These are phyloP conservation scores for Naganishia albida DNA, from an alignment of 1,284 basidiomycete genomes.

Conservation along the genomic window DNA sequence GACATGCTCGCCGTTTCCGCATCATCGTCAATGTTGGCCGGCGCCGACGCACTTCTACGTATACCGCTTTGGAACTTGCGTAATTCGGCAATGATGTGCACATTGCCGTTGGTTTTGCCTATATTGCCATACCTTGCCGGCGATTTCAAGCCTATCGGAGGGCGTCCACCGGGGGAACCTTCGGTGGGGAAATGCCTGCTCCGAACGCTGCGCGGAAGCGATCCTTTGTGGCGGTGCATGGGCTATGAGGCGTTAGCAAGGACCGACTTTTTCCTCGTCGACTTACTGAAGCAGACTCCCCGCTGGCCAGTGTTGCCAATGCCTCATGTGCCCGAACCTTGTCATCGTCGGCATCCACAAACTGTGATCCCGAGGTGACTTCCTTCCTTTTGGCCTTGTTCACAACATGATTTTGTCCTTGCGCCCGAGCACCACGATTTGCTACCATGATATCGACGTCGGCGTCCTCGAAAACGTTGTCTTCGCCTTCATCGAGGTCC, in stretches of 20 bases:
- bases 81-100: slow-evolving; percentile 30
- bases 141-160: slow-evolving; percentile 50
- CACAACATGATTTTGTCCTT: slow-evolving; percentile 9
- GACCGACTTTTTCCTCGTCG: neutral
- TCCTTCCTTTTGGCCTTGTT: slow-evolving; percentile 16
- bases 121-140: slow-evolving; percentile 32
- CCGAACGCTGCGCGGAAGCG: slow-evolving; percentile 40
- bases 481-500: slow-evolving; percentile 45
- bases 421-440: slow-evolving; percentile 18
- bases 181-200: slow-evolving; percentile 36
- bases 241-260: slow-evolving; percentile 24
- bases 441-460: slow-evolving; percentile 23
- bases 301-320: slow-evolving; percentile 71
- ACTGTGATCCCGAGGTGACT: slow-evolving; percentile 66
- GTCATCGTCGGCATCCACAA: slow-evolving; percentile 88
- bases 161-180: slow-evolving; percentile 31
- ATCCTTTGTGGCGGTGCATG: slow-evolving; percentile 23
- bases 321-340: slow-evolving; percentile 70
- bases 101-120: slow-evolving; percentile 21
- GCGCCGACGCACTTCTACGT: slow-evolving; percentile 44
- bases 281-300: slow-evolving; percentile 59
- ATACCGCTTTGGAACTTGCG: slow-evolving; percentile 30
- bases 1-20: slow-evolving; percentile 61
- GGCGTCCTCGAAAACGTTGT: slow-evolving; percentile 17
- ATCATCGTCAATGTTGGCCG: slow-evolving; percentile 35